Conservation (phyloP, 1,139 yeast species). For the Wickerhamiella pararugosa region DNA sequence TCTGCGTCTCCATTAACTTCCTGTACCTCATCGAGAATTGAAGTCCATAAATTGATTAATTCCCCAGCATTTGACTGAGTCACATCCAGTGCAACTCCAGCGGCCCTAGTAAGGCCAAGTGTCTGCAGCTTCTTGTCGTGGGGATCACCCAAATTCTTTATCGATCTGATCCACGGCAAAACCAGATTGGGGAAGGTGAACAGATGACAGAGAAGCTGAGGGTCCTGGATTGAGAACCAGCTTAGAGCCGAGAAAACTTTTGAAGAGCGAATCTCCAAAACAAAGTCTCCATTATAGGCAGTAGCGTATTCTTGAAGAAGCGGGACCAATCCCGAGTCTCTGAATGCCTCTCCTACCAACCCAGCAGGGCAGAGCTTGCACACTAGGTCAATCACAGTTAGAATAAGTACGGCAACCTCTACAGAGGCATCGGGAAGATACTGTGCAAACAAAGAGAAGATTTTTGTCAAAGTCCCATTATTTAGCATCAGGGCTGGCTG, state of each 20-base stretch:
- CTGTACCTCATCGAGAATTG: conserved; percentile 51
- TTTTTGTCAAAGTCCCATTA: background rate
- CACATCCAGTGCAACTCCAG: conserved; percentile 1
- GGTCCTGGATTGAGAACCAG: conserved; percentile 36
- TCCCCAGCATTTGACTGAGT: conserved; percentile 16
- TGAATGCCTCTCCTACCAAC: background rate
- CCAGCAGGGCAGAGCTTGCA: conserved; percentile 3
- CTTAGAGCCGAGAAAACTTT: conserved; percentile 41
- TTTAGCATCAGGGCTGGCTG: conserved; percentile 27
- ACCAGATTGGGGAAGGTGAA: conserved; percentile 8
- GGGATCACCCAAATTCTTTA: conserved; percentile 49
- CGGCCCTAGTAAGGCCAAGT: conserved; percentile 28
- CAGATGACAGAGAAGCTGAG: conserved; percentile 32
- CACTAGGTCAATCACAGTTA: conserved; percentile 9
- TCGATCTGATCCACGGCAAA: conserved; percentile 24
- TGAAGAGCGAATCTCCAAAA: conserved; percentile 18
- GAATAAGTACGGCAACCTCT: conserved; percentile 11
- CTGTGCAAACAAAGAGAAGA: conserved; percentile 8
- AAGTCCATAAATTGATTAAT: conserved; percentile 40
- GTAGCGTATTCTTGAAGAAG: conserved; percentile 2
- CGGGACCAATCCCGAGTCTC: conserved; percentile 10
- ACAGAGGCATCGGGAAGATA: conserved; percentile 12
- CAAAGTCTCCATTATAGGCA: conserved; percentile 1
- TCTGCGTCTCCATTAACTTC: conserved; percentile 29
- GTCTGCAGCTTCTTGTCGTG: conserved; percentile 47